Evolutionary conservation across 805 yeast species (phyloP), one percentile per base, ranked within the genome.

Genomic region (Teunomyces atbi): DNA sequence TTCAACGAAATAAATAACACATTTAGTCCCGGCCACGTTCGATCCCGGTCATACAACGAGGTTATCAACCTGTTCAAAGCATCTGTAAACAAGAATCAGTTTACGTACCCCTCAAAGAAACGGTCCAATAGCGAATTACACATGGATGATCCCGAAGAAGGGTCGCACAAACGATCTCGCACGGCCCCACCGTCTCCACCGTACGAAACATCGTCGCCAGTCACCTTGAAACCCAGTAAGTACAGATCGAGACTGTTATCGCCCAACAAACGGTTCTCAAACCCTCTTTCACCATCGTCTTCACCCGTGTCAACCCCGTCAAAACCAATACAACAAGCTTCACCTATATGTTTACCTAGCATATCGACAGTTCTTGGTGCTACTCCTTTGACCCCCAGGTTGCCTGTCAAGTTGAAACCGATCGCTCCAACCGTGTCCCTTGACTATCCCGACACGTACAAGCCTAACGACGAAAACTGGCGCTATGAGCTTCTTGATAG

Each of bases 391-490:
- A 42, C 58, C 12, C 50, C 56, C 4, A 50, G 48, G 41, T 46
- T 52, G 13, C 58, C 59, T 21, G 47, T 56, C 30, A 59, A 56
- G 45, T 56, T 61, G 45, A 63, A 65, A 44, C 66, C 69, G 27
- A 61, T 69, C 29, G 57, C 70, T 7, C 76, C 77, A 20, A 69
- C 76, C 1, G 72, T 70, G 2, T 68, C 74, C 8, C 62, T 71
- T 41, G 74, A 71, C 46, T 72, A 71, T 44, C 71, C 69, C 45
- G 77, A 72, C 51, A 72, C 77, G 5, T 71, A 70, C 55, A 70
- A 71, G 51, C 75, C 76, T 16, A 66, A 69, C 49, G 76, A 71
- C 49, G 74, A 68, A 47, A 68, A 70, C 52, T 71, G 76, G 76
- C 57, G 74, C 37, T 69, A 60, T 50, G 76, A 71, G 44, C 52